Evolutionary conservation across 345 rosid genomes (phyloP).

Genomic region (Gossypium bickii): DNA sequence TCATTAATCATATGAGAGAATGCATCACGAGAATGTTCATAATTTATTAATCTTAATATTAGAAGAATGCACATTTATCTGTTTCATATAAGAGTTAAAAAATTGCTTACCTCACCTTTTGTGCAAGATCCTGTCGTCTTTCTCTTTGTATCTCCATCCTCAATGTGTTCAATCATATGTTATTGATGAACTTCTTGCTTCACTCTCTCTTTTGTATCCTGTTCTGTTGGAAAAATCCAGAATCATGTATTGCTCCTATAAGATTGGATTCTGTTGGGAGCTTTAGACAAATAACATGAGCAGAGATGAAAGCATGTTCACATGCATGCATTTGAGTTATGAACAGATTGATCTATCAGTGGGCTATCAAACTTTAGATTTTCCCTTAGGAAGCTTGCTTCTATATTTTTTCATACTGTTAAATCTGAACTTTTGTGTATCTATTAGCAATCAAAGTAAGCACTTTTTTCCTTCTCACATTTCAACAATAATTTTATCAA

Average conservation of each 20-base stretch:
- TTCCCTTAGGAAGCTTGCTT: neutral
- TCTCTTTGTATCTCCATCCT: neutral
- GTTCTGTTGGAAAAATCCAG: neutral
- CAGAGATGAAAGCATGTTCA: neutral
- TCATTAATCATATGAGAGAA: neutral
- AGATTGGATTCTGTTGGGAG: neutral
- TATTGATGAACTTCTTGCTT: neutral
- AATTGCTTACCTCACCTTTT: slow-evolving; percentile 1
- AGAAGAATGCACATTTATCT: neutral
- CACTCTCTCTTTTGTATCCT: slow-evolving; percentile 1
- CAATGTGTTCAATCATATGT: neutral
- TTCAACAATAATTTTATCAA: neutral
- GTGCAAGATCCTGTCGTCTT: neutral
- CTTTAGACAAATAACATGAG: neutral
- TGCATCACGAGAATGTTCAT: neutral
- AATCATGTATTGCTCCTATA: neutral
- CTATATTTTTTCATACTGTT: neutral
- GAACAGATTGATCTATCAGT: neutral
- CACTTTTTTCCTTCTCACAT: neutral
- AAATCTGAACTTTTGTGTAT: neutral
- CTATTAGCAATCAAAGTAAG: neutral
- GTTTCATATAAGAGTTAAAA: neutral
- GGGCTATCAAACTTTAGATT: neutral
- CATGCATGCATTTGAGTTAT: neutral
- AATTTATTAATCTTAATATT: neutral